Percentiles rank a stretch among this genome's conserved stretches.
Evolutionary conservation across 2,329 filamentous ascomycete species (phyloP).

Genomic region (Diaporthe aspalathi): DNA sequence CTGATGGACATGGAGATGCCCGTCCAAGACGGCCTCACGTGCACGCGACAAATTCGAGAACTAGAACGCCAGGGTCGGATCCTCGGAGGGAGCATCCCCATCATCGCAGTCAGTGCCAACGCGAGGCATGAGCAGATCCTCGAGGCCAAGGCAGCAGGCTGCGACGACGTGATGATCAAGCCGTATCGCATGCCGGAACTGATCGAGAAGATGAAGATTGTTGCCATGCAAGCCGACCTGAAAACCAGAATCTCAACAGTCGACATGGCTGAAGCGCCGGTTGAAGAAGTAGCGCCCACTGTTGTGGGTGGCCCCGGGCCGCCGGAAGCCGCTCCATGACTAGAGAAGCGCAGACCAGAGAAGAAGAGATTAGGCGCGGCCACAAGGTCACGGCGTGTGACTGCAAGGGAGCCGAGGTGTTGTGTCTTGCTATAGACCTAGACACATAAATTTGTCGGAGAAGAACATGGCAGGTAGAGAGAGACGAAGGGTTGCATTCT

Average conservation of each 20-base stretch:
- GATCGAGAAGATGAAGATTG: conserved; percentile 67
- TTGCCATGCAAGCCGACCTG: conserved; percentile 50
- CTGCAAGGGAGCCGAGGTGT: neutral
- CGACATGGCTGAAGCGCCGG: conserved; percentile 5
- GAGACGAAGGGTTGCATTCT: conserved; percentile 13
- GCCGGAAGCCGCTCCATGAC: conserved; percentile 7
- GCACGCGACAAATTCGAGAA: conserved; percentile 72
- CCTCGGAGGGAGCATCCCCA: conserved; percentile 65
- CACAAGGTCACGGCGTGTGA: neutral
- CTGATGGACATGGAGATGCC: conserved; percentile 86
- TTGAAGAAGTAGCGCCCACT: neutral
- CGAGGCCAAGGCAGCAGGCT: conserved; percentile 62
- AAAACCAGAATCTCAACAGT: conserved; percentile 31
- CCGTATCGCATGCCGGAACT: conserved; percentile 74
- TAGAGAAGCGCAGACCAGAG: neutral
- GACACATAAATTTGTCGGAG: conserved; percentile 1
- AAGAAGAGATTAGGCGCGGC: neutral
- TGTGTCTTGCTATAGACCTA: conserved; percentile 27
- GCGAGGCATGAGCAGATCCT: conserved; percentile 71
- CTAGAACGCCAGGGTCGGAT: conserved; percentile 67
- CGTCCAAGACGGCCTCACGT: conserved; percentile 76
- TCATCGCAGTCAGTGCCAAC: conserved; percentile 76
- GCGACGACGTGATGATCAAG: conserved; percentile 77
- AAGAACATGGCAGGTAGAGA: neutral
- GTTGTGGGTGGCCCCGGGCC: neutral